Base-by-base conservation (phyloP, 805 yeast genomes). In the Candida anglica region DNA sequence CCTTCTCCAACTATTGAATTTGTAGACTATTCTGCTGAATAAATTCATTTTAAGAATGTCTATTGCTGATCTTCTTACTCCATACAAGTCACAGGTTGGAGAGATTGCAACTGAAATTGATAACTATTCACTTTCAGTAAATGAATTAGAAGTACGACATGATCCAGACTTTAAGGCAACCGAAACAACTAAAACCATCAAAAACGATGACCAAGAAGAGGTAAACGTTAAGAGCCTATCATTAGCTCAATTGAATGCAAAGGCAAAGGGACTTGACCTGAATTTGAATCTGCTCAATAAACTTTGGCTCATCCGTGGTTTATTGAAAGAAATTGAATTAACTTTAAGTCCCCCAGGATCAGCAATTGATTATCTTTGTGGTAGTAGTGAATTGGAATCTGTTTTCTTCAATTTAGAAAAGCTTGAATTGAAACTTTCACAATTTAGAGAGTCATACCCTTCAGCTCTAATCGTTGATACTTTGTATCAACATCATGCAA, bases 281-380 rank as follows among this genome's bases (percentile, higher is more conserved):
- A 33, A 32, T 19, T 36, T 44, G 10, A 25, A 25, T 7, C 38
- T 41, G 15, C 46, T 62, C 29, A 48, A 55, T 21, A 50, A 42
- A 14, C 42, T 59, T 5, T 53, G 60, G 60, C 44, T 51, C 10
- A 39, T 57, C 13, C 53, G 50, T 19, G 55, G 52, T 14, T 39
- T 57, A n/a, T 33, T 53, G 11, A 34, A 39, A 11, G 62, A 59
- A 34, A 50, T 49, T 4, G 43, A 42, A 15, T 34, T 32, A 15
- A 33, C 41, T 6, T 37, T 53, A 8, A 19, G 15, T 5, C 39
- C 27, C 6, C 34, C 20, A 2, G 46, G 39, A n/a, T 36, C 42
- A 9, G 18, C 28, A 7, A 38, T 11, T 8, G 24, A 18, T 11
- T 23, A 29, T 15, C 27, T 27, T 7, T 38, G 44, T 13, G 49